These are phyloP conservation scores for Blastocystis sp. DNA, from an alignment of 352 stramenopile genomes.

Conservation along the genomic window DNA sequence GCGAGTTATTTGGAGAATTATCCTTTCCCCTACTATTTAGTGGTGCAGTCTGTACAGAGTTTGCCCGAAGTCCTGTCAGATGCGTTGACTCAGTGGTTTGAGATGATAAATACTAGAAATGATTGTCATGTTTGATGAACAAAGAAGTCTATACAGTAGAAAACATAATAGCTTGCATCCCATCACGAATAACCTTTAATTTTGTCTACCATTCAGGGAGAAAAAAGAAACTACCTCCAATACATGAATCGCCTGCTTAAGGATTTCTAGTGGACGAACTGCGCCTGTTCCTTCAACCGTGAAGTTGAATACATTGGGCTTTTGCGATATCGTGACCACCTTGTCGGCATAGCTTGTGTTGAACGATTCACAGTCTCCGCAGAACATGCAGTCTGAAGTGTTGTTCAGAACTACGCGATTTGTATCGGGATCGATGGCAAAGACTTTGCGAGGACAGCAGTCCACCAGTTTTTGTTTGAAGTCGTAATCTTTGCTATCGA, in stretches of 20 bases:
- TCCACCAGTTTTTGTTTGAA: constrained; percentile 46
- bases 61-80: constrained; percentile 97
- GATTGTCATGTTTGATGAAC: background rate
- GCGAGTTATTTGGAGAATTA: constrained; percentile 99
- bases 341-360: constrained; percentile 58
- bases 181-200: background rate
- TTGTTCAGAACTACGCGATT: background rate
- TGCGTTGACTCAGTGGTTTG: constrained; percentile 98
- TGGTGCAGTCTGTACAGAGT: constrained; percentile 85
- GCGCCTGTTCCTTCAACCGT: constrained; percentile 19
- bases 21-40: constrained; percentile 98
- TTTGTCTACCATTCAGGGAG: background rate
- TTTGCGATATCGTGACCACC: constrained; percentile 39
- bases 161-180: background rate
- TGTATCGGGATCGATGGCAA: constrained; percentile 20
- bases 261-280: constrained; percentile 26
- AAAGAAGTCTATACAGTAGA: background rate
- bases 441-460: constrained; percentile 30
- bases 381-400: constrained; percentile 31
- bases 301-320: constrained; percentile 31
- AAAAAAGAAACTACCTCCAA: background rate
- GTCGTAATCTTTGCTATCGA: constrained; percentile 11
- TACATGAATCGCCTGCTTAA: constrained; percentile 36
- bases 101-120: constrained; percentile 72
- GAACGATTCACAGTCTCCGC: constrained; percentile 51